phyloP scores from a whole-genome alignment of 2,329 filamentous ascomycete species.

The Alternaria tenuissima region DNA sequence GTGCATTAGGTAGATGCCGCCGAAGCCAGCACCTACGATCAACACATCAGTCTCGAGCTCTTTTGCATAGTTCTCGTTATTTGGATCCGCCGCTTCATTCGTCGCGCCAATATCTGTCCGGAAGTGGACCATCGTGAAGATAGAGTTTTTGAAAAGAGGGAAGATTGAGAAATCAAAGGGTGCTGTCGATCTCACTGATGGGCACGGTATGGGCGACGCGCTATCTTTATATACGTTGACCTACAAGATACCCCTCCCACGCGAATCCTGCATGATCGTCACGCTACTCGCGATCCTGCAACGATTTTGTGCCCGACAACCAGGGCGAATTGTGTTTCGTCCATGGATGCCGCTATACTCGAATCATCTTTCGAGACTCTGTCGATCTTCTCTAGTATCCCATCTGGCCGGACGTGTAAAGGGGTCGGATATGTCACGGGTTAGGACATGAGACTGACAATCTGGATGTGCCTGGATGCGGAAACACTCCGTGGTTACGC shows the following conservation, averaged over 20 bases:
- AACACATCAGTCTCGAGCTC: constrained; percentile 49
- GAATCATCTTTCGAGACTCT: neutral
- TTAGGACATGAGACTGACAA: neutral
- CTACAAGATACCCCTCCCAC: constrained; percentile 22
- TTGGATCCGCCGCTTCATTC: constrained; percentile 24
- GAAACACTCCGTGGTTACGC: constrained; percentile 11
- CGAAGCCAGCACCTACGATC: constrained; percentile 54
- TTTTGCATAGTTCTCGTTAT: constrained; percentile 46
- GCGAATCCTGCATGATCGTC: constrained; percentile 20
- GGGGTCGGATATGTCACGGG: constrained; percentile 14
- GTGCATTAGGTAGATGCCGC: constrained; percentile 54
- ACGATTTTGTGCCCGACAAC: constrained; percentile 6
- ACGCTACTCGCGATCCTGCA: constrained; percentile 7
- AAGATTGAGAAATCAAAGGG: neutral
- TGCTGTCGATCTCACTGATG: constrained; percentile 5
- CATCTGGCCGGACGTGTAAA: constrained; percentile 24
- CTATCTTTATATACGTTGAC: constrained; percentile 30
- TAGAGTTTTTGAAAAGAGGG: neutral
- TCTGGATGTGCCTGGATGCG: constrained; percentile 7
- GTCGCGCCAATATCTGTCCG: constrained; percentile 44
- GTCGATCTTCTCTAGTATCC: constrained; percentile 9
- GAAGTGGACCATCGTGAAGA: constrained; percentile 39
- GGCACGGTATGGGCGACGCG: neutral
- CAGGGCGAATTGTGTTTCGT: neutral
- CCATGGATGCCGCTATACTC: constrained; percentile 3